Evolutionary conservation across 148 eudicot genomes (phyloP).

Genomic region (Rheum nobile): DNA sequence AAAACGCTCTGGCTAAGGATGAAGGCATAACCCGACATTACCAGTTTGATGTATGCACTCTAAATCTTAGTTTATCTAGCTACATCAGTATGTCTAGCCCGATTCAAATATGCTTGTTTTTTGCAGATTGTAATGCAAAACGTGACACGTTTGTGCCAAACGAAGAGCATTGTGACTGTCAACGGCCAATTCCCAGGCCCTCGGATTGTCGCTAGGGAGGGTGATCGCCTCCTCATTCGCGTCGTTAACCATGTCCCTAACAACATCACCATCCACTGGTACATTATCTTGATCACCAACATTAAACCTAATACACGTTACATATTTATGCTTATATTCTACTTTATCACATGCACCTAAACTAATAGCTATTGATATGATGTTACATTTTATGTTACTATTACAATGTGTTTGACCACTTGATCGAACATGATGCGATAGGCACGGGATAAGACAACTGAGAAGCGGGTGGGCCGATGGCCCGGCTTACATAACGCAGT

Average conservation of each 20-base stretch:
- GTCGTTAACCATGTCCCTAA: constrained; percentile 18
- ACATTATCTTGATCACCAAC: background rate
- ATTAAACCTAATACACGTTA: background rate
- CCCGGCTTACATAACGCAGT: constrained; percentile 48
- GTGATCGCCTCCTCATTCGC: constrained; percentile 16
- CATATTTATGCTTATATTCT: background rate
- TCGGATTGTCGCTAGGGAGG: constrained; percentile 21
- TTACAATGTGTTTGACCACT: background rate
- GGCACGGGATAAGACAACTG: constrained; percentile 48
- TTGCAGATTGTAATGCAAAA: constrained; percentile 14
- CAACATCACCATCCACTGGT: constrained; percentile 30
- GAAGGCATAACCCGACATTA: constrained; percentile 10
- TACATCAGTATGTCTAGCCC: background rate
- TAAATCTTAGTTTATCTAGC: background rate
- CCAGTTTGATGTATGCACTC: constrained; percentile 10
- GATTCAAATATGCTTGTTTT: background rate
- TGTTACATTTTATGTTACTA: background rate
- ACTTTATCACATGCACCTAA: background rate
- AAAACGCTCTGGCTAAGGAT: background rate
- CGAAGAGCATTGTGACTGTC: constrained; percentile 19
- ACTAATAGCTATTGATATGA: background rate
- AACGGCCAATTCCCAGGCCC: constrained; percentile 26
- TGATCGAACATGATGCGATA: background rate
- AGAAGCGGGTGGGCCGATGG: constrained; percentile 61
- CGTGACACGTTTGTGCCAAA: constrained; percentile 20